Evolutionary conservation across 805 yeast species (phyloP), one percentile per base, ranked within the genome.

Genomic region (Starmerella bacillaris): DNA sequence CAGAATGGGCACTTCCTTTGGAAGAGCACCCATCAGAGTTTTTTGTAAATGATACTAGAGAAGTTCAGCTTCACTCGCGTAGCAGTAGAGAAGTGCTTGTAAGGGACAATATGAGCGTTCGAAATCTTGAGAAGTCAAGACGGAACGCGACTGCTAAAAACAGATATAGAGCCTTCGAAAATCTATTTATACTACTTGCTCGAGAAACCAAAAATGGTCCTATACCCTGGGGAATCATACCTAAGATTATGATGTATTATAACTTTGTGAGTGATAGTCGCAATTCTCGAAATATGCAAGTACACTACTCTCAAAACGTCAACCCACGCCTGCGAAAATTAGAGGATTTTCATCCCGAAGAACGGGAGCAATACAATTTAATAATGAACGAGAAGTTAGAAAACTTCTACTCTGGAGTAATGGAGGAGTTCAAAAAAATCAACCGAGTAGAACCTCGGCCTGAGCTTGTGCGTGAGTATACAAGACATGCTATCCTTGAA

Each of bases 221-320:
- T 8, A 34, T 38, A 14, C 30, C 41, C 2, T 40, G 36, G 36
- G 15, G 18, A 11, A 4, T 19, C 1, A 28, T 34, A 3, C 34
- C 43, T 2, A 15, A 15, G 4, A 27, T 34, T 3, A 21, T 31
- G 9, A 18, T 6, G 28, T n/a, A 24, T 9, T n/a, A 11, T 12
- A 26, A 38, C 18, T 17, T 20, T n/a, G 20, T 14, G 12, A 22
- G 29, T 14, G 18, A 24, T 5, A 17, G 18, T 6, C 37, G 43
- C 9, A 38, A 31, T 15, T 24, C 27, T 14, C 40, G 42, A n/a
- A 33, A 31, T 22, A 4, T 40, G 27, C 43, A 40, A 17, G 43
- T 40, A 3, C 43, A 40, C n/a, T 31, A 19, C 20, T 40, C 43
- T 17, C 40, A 37, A 30, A 26, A 21, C 4, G 24, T 40, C n/a